Percentiles rank a stretch among this genome's conserved stretches.
phyloP scores from a whole-genome alignment of 495 filamentous ascomycete genomes.

The Aspergillus biplanus region DNA sequence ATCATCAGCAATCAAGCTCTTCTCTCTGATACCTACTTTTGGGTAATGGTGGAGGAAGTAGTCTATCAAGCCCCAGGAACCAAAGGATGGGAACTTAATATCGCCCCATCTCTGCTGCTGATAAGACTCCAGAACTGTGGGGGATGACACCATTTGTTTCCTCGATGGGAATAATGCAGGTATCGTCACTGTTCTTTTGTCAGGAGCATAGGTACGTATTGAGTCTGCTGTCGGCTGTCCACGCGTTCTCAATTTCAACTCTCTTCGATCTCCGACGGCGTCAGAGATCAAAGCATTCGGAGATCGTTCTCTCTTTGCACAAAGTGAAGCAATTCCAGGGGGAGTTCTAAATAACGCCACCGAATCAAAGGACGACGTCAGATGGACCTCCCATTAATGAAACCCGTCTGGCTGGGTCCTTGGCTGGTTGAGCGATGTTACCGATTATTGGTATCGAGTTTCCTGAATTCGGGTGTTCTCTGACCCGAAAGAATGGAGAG shows the following conservation, averaged over 20 bases:
- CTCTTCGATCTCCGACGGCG: background rate
- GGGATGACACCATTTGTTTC: background rate
- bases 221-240: background rate
- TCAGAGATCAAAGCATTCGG: background rate
- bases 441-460: background rate
- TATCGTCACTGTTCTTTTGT: background rate
- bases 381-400: background rate
- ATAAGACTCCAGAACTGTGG: slow-evolving; percentile 4
- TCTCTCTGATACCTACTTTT: background rate
- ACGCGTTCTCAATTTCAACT: background rate
- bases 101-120: background rate
- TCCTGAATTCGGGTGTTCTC: background rate
- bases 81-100: slow-evolving; percentile 12
- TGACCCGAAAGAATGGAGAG: background rate
- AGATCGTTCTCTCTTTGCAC: slow-evolving; percentile 8
- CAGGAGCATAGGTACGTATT: background rate
- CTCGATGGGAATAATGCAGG: background rate
- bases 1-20: background rate
- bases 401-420: background rate
- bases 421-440: background rate
- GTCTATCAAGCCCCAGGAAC: slow-evolving; percentile 11
- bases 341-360: background rate
- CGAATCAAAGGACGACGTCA: background rate
- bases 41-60: background rate
- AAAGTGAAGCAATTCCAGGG: slow-evolving; percentile 6